phyloP scores from a whole-genome alignment of 192 early-diverging fungal species.

The Funneliformis mosseae region DNA sequence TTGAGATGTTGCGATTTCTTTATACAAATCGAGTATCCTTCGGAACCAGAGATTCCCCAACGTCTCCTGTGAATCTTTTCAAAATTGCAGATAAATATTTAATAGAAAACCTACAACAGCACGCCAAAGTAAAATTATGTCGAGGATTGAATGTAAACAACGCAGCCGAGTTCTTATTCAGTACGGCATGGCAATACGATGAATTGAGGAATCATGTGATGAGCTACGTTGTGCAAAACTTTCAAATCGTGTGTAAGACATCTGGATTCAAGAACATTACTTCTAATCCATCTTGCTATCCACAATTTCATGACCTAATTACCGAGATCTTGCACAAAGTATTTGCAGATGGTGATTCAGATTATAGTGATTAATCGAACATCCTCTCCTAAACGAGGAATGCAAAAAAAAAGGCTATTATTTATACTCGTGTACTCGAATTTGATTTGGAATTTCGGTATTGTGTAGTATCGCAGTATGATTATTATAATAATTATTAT shows the following conservation, averaged over 20 bases:
- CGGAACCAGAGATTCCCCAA: neutral
- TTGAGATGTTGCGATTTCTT: slow-evolving; percentile 28
- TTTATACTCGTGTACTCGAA: neutral
- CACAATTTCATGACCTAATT: slow-evolving; percentile 11
- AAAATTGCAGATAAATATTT: slow-evolving; percentile 30
- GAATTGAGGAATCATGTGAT: slow-evolving; percentile 30
- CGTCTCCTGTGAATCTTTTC: neutral
- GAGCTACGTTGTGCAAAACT: slow-evolving; percentile 26
- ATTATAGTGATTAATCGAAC: slow-evolving; percentile 5
- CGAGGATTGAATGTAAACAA: slow-evolving; percentile 14
- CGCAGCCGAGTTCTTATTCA: slow-evolving; percentile 28
- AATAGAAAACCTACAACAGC: slow-evolving; percentile 25
- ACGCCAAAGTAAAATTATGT: slow-evolving; percentile 17
- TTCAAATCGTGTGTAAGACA: slow-evolving; percentile 12
- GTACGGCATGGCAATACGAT: slow-evolving; percentile 27
- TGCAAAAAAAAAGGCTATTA: neutral
- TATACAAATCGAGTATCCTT: slow-evolving; percentile 19
- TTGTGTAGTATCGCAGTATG: neutral
- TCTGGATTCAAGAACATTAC: slow-evolving; percentile 22
- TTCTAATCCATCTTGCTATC: slow-evolving; percentile 16
- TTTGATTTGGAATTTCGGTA: neutral
- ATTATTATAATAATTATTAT: neutral
- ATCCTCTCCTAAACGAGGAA: neutral
- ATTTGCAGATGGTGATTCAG: slow-evolving; percentile 13
- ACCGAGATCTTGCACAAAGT: slow-evolving; percentile 17